Base-by-base conservation (phyloP, 2,329 filamentous ascomycete genomes). In the Helminthosporium solani region DNA sequence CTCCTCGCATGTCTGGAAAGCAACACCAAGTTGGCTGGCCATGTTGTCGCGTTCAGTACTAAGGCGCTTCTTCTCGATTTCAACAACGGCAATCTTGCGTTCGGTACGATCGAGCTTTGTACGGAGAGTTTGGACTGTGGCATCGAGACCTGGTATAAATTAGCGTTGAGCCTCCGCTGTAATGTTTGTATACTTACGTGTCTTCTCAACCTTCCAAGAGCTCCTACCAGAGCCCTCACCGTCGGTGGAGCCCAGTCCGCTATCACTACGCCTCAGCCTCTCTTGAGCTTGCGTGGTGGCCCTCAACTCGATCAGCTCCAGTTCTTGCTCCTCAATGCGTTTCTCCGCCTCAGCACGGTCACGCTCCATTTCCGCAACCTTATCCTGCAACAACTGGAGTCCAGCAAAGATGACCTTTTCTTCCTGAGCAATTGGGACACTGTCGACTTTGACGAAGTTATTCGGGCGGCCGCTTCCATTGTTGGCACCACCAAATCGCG, bases 11-110 rank as follows among this genome's bases (percentile, higher is more conserved):
- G 79, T 81, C 45, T 76, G 73, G 42, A 80, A 84, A 3, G 83
- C 83, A 40, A 82, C 76, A 21, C 80, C 79, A 5, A 85, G 74
- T 57, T 85, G 84, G 41, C 77, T 77, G 39, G 86, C 74, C 30
- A 85, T 79, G 37, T 82, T 81, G 54, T 88, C 84, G 23, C 83
- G 79, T 66, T 88, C 86, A 23, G 80, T 76, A 2, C 77, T 75
- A 33, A 87, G 70, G 3, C 82, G 79, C 50, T 85, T 80, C 47
- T 80, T 83, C 50, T 83, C 79, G 42, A 84, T 82, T 40, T 86
- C 82, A 28, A 78, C 75, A n/a, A 82, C 75, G 49, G 78, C 81
- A 19, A 80, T 73, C 60, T 85, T 85, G 35, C 80, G 80, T 44
- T 83, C 82, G 30, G 80, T 76, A 52, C 84, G 77, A 48, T 86